These are phyloP conservation scores for Pestalotiopsis sp. DNA, from an alignment of 2,329 filamentous ascomycete genomes.

Conservation along the genomic window DNA sequence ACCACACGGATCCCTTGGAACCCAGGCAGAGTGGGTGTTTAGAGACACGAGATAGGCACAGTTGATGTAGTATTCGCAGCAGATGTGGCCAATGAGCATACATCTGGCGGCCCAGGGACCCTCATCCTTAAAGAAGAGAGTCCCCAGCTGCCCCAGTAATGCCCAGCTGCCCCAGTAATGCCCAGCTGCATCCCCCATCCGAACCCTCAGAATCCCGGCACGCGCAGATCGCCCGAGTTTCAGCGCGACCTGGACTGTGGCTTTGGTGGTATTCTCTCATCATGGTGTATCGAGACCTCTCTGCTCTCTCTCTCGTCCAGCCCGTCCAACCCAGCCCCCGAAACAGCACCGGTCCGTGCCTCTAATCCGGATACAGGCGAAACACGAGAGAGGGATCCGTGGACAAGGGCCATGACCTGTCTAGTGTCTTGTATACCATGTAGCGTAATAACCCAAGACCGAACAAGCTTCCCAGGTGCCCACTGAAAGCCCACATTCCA, in stretches of 20 bases:
- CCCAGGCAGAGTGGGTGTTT: not conserved
- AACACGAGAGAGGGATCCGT: not conserved
- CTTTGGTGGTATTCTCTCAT: not conserved
- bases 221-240: not conserved
- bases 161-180: too few species aligned
- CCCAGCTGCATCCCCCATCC: not conserved
- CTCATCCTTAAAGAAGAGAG: not conserved
- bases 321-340: not conserved
- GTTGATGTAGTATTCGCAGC: not conserved
- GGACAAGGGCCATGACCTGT: not conserved
- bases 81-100: not conserved
- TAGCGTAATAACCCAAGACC: not conserved
- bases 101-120: not conserved
- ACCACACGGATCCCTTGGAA: not conserved
- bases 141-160: too few species aligned
- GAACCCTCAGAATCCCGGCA: not conserved
- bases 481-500: too few species aligned
- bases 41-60: not conserved
- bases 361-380: not conserved
- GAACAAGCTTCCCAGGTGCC: not conserved
- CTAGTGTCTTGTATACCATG: not conserved
- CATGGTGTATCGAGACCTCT: too few species aligned
- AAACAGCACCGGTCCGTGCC: not conserved
- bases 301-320: too few species aligned
- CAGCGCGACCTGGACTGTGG: not conserved